These are phyloP conservation scores for Cicer chorassanicum DNA, from an alignment of 306 rosid species.

Conservation along the genomic window DNA sequence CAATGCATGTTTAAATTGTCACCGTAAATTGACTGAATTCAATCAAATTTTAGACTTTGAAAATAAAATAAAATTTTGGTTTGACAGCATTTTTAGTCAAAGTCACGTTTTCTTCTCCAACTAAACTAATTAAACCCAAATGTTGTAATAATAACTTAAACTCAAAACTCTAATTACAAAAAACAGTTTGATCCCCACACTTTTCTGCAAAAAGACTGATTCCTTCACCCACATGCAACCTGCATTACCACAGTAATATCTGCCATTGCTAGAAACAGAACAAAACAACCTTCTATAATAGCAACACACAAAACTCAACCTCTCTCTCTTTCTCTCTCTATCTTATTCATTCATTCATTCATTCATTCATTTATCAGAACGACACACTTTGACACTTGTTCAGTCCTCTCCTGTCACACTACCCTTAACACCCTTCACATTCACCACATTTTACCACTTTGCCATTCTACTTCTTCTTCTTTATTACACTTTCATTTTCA, in stretches of 20 bases:
- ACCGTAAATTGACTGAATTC: no score
- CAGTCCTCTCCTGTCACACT: constrained; percentile 45
- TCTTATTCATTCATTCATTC: no score
- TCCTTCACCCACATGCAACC: constrained; percentile 20
- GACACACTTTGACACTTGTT: constrained; percentile 55
- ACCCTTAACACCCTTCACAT: constrained; percentile 45
- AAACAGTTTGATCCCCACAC: constrained; percentile 20
- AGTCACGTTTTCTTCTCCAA: neutral
- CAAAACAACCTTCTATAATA: neutral
- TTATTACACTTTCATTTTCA: neutral
- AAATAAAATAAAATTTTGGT: no score
- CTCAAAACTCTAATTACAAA: neutral
- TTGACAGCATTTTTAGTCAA: no score
- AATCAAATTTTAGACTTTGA: no score
- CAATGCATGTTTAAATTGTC: no score
- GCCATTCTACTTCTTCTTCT: constrained; percentile 44
- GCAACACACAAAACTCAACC: neutral
- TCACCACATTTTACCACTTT: constrained; percentile 64
- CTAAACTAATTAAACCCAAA: neutral
- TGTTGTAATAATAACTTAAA: neutral
- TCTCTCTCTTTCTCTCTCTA: neutral
- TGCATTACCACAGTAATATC: neutral
- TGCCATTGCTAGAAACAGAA: constrained; percentile 14
- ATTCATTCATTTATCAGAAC: neutral
- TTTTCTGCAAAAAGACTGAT: neutral